Conservation (phyloP, 495 filamentous ascomycete species). For the Tuber microsphaerosporum region DNA sequence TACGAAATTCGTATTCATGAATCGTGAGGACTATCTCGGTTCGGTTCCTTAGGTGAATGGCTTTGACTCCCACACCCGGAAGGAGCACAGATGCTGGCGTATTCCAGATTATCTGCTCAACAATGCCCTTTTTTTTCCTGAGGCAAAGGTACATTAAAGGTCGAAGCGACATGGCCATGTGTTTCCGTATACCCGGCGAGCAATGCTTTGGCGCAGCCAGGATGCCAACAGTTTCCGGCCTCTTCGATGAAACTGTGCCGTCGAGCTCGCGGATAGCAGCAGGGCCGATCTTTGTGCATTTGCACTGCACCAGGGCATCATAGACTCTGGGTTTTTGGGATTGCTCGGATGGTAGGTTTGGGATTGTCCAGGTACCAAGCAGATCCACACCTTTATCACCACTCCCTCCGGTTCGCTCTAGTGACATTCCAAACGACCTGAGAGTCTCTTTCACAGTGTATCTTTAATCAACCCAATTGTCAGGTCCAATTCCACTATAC, state of each 20-base stretch:
- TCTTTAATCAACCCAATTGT: slow-evolving; percentile 50
- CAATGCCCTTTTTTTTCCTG: slow-evolving; percentile 14
- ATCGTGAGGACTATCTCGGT: neutral
- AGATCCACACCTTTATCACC: slow-evolving; percentile 80
- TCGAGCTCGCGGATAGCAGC: slow-evolving; percentile 74
- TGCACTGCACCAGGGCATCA: slow-evolving; percentile 74
- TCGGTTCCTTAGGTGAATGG: neutral
- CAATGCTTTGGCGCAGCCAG: slow-evolving; percentile 28
- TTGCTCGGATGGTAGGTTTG: slow-evolving; percentile 37
- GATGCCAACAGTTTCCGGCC: slow-evolving; percentile 47
- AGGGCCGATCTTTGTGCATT: slow-evolving; percentile 54
- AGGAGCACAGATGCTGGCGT: slow-evolving; percentile 24
- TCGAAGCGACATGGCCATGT: slow-evolving; percentile 25
- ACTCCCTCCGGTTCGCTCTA: slow-evolving; percentile 65
- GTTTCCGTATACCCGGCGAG: slow-evolving; percentile 27
- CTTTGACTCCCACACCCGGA: slow-evolving; percentile 13
- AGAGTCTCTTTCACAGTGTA: slow-evolving; percentile 67
- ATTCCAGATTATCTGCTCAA: slow-evolving; percentile 40
- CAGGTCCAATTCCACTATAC: neutral
- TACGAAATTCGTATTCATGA: neutral
- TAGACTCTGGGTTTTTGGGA: slow-evolving; percentile 40
- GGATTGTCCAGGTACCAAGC: slow-evolving; percentile 70
- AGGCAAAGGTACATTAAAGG: slow-evolving; percentile 35
- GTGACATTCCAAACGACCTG: slow-evolving; percentile 54
- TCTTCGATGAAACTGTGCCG: slow-evolving; percentile 66